These are phyloP conservation scores for Lipomyces orientalis DNA, from an alignment of 805 yeast species.

Conservation along the genomic window DNA sequence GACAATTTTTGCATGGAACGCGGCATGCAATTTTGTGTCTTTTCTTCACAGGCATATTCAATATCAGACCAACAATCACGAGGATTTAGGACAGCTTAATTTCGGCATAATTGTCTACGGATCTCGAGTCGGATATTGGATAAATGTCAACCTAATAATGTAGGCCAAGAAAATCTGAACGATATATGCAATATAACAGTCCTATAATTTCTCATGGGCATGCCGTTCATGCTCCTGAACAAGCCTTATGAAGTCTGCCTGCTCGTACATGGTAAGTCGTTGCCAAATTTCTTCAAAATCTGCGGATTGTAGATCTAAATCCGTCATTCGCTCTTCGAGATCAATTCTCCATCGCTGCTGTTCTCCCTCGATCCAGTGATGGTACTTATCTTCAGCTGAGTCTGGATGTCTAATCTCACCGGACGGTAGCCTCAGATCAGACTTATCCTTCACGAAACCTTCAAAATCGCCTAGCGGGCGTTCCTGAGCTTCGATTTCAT, in stretches of 20 bases:
- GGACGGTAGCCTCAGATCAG: not conserved
- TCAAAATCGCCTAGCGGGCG: slow-evolving; percentile 31
- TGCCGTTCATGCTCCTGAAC: slow-evolving; percentile 12
- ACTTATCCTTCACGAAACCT: not conserved
- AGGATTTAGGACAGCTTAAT: not conserved
- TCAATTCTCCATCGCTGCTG: slow-evolving; percentile 21
- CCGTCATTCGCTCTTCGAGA: slow-evolving; percentile 24
- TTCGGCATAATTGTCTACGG: not conserved
- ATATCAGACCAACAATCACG: too few species aligned
- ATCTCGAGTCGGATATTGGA: not conserved
- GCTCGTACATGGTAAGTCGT: slow-evolving; percentile 30
- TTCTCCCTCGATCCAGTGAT: slow-evolving; percentile 12
- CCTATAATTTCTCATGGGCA: slow-evolving; percentile 5
- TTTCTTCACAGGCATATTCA: not conserved
- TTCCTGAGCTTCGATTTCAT: slow-evolving; percentile 30
- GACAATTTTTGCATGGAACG: not conserved
- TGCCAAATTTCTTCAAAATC: slow-evolving; percentile 34
- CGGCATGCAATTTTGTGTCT: not conserved
- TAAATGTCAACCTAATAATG: slow-evolving; percentile 3
- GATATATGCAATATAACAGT: not conserved
- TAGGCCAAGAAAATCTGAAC: not conserved
- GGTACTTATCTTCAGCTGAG: slow-evolving; percentile 13
- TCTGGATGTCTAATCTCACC: not conserved
- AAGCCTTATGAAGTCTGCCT: slow-evolving; percentile 34
- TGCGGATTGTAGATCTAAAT: slow-evolving; percentile 31